Conservation (phyloP, 257 asterid species). For the Buddleja alternifolia region DNA sequence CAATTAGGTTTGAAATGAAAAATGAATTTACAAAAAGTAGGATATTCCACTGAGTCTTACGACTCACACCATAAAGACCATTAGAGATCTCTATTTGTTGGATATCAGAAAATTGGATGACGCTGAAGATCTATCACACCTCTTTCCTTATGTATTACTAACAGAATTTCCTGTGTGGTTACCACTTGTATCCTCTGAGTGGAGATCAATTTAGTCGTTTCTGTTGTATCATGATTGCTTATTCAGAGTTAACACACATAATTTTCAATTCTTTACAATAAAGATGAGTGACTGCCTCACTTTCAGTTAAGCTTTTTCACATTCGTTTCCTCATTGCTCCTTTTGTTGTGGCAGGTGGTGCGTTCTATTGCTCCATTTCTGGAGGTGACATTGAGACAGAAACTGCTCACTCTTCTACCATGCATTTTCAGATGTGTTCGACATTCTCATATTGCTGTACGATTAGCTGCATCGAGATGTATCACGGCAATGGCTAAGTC, state of each 20-base stretch:
- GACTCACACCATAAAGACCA: background rate
- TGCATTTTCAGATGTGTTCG: constrained; percentile 93
- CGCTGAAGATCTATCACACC: background rate
- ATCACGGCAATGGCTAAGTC: constrained; percentile 92
- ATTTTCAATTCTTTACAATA: background rate
- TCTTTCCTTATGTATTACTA: background rate
- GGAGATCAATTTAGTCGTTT: constrained; percentile 14
- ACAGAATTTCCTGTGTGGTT: constrained; percentile 1
- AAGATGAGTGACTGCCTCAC: constrained; percentile 11
- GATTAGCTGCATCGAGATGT: constrained; percentile 93
- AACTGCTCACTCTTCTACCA: constrained; percentile 81
- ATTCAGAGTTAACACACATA: background rate
- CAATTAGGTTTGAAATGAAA: background rate
- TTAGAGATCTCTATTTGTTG: background rate
- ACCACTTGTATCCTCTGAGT: constrained; percentile 8
- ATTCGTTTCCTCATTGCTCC: constrained; percentile 2
- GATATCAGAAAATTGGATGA: background rate
- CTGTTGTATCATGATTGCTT: constrained; percentile 13
- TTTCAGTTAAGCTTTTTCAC: background rate
- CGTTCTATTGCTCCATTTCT: constrained; percentile 87
- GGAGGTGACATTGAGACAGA: constrained; percentile 68
- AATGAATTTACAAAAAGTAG: background rate
- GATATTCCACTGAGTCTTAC: constrained; percentile 1
- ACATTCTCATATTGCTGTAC: constrained; percentile 87
- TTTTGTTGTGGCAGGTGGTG: constrained; percentile 63